Base-by-base conservation (phyloP, 2,329 filamentous ascomycete genomes). In the Talaromyces marneffei region DNA sequence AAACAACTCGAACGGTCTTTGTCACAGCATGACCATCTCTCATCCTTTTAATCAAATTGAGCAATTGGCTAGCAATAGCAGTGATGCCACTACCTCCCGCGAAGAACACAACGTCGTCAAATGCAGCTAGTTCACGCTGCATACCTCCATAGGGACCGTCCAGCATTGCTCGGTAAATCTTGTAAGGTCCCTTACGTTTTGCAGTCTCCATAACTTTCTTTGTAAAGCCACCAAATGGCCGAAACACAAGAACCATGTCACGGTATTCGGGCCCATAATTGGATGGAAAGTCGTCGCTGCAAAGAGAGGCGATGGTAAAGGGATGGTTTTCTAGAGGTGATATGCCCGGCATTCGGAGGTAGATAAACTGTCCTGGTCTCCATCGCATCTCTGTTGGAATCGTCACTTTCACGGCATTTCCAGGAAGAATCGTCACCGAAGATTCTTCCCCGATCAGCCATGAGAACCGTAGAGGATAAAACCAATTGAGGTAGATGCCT, bases 11-110 rank as follows among this genome's bases (percentile, higher is more conserved):
- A 4, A 97, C 88, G 65, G 88, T 90, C 72, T 89, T 91, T 1
- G 92, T 97, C 48, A 96, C 91, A 35, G 93, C 92, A 75, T 96
- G 96, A 55, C 91, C 90, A 71, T 96, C 92, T 62, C 92, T 87
- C 88, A 97, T 96, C 62, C 92, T 87, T 77, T 96, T 97, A 77
- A 97, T 95, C n/a, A 97, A 80, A 66, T 96, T 91, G 23, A 97
- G 82, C 2, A 97, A 80, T 72, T 97, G 92, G 8, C 91, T 95
- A 72, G 96, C 90, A 63, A 97, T 85, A 8, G 93, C 92, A 0
- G 94, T 97, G 71, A 97, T 94, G 27, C 93, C 93, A 66, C 91
- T 96, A 46, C 94, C 94, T 54, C 94, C 94, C 0, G 93, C 93
- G 68, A 97, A 92, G 59, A 97, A 83, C 40, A 97, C 88, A 59